phyloP scores from a whole-genome alignment of 2,329 filamentous ascomycete genomes.

The Clarireedia sp. region DNA sequence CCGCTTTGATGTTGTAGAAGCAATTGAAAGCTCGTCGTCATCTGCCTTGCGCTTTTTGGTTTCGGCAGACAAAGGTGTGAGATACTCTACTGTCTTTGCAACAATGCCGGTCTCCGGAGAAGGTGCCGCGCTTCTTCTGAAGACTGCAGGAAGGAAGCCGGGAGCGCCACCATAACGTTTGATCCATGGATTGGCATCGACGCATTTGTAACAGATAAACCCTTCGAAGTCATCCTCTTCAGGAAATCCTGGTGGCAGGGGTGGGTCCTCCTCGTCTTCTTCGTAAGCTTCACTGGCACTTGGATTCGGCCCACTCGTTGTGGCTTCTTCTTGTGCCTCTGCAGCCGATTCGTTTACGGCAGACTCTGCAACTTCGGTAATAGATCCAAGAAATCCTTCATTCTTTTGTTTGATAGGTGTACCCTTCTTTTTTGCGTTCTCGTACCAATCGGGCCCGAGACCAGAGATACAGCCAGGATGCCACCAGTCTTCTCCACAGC shows the following conservation, averaged over 20 bases:
- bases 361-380: constrained; percentile 41
- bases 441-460: constrained; percentile 64
- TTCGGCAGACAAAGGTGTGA: constrained; percentile 10
- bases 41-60: constrained; percentile 61
- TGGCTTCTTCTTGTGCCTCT: constrained; percentile 12
- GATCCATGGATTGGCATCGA: constrained; percentile 84
- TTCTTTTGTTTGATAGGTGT: constrained; percentile 27
- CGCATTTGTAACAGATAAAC: constrained; percentile 90
- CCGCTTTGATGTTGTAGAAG: constrained; percentile 42
- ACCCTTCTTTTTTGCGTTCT: constrained; percentile 38
- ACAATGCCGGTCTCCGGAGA: constrained; percentile 26
- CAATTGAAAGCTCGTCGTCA: constrained; percentile 33
- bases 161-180: constrained; percentile 73
- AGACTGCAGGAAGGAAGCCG: constrained; percentile 73
- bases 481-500: constrained; percentile 97
- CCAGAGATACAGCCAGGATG: constrained; percentile 89
- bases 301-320: constrained; percentile 13
- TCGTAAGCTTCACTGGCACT: constrained; percentile 30
- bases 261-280: constrained; percentile 44
- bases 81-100: constrained; percentile 18
- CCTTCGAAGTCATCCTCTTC: constrained; percentile 81
- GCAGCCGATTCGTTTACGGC: constrained; percentile 19
- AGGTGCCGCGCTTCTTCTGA: constrained; percentile 33
- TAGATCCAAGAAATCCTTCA: constrained; percentile 37
- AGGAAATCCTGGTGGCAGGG: constrained; percentile 79